These are phyloP conservation scores for Microstroma glucosiphilum DNA, from an alignment of 1,284 basidiomycete genomes.

Conservation along the genomic window DNA sequence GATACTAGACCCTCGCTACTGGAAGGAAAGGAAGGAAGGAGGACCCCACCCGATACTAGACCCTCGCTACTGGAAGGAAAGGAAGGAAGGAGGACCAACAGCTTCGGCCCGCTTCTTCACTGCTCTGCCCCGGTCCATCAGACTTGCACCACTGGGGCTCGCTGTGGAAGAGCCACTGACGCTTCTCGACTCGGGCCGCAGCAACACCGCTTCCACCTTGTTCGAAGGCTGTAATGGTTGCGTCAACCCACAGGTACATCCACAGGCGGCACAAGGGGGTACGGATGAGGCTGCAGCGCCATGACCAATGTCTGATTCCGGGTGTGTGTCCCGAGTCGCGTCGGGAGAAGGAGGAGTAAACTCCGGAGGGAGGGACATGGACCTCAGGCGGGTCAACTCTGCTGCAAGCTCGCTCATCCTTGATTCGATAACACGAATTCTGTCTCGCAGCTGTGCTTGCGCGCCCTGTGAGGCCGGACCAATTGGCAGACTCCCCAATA, in stretches of 20 bases:
- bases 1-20: too few relatives aligned
- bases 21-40: too few relatives aligned
- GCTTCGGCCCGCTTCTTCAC: neutral
- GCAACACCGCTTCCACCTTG: neutral
- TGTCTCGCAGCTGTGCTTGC: neutral
- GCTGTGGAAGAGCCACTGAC: neutral
- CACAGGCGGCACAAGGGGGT: neutral
- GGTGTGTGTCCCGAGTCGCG: too few relatives aligned
- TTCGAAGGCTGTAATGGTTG: neutral
- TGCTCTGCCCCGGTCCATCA: neutral
- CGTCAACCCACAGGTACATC: neutral
- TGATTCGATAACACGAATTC: neutral
- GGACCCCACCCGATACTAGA: too few relatives aligned
- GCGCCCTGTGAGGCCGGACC: too few relatives aligned
- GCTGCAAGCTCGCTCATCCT: neutral
- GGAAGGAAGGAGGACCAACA: too few relatives aligned
- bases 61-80: too few relatives aligned
- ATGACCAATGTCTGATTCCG: neutral
- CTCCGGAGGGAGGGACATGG: neutral
- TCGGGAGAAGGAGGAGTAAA: neutral
- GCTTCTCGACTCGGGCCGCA: neutral
- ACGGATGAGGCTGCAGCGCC: neutral
- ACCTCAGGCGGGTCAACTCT: neutral
- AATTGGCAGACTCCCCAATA: too few relatives aligned
- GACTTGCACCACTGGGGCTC: neutral